phyloP scores from a whole-genome alignment of 305 asterid species.

The Fraxinus angustifolia region DNA sequence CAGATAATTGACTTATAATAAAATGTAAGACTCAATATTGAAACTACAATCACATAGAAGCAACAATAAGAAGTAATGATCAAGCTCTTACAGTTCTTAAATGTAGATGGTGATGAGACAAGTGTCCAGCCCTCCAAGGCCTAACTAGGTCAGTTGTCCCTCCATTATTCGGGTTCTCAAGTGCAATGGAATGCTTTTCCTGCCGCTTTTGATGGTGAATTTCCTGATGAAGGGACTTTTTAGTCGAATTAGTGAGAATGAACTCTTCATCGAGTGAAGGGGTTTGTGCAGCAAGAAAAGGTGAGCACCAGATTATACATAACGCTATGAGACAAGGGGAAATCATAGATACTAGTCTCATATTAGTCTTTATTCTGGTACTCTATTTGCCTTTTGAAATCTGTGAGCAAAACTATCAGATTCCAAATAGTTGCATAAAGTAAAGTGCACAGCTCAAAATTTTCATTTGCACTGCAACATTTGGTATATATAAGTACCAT shows the following conservation, averaged over 20 bases:
- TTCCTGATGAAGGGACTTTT: not conserved
- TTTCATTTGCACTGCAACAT: conserved; percentile 1
- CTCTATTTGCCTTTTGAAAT: conserved; percentile 10
- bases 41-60: not conserved
- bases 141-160: not conserved
- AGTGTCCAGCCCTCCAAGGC: conserved; percentile 17
- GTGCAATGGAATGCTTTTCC: not conserved
- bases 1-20: not conserved
- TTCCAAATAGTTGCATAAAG: not conserved
- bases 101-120: conserved; percentile 17
- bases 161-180: conserved; percentile 17
- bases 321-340: conserved; percentile 3
- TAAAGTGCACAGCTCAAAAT: conserved; percentile 3
- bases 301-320: conserved; percentile 22
- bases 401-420: not conserved
- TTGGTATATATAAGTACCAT: conserved; percentile 3
- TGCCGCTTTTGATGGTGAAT: not conserved
- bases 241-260: not conserved
- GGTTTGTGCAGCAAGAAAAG: conserved; percentile 9
- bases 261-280: conserved; percentile 5
- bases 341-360: conserved; percentile 17
- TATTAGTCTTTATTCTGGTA: not conserved
- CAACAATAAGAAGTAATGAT: not conserved
- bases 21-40: not conserved
- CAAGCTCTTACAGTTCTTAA: conserved; percentile 30